phyloP scores from a whole-genome alignment of 2,329 filamentous ascomycete species.

The Beauveria caledonica region DNA sequence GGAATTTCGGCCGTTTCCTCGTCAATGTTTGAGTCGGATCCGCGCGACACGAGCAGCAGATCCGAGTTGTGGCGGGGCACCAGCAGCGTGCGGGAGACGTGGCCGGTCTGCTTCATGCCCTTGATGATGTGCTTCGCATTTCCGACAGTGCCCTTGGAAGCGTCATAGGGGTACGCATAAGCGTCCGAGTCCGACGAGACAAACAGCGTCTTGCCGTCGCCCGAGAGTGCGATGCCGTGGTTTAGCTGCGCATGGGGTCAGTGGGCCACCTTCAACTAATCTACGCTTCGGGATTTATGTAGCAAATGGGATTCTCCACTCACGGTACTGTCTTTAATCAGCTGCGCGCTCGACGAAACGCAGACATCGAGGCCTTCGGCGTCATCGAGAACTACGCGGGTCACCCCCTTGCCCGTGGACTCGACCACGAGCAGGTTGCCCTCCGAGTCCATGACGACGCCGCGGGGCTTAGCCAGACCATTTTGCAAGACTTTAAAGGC shows the following conservation, averaged over 20 bases:
- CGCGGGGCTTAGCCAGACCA: constrained; percentile 21
- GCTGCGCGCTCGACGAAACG: constrained; percentile 19
- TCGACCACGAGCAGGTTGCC: constrained; percentile 31
- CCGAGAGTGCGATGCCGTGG: constrained; percentile 40
- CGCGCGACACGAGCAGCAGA: constrained; percentile 53
- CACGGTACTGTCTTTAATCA: constrained; percentile 21
- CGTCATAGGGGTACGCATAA: constrained; percentile 53
- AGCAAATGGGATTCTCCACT: not conserved
- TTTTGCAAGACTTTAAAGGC: constrained; percentile 20
- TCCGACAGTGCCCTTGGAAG: constrained; percentile 35
- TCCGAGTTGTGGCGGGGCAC: constrained; percentile 42
- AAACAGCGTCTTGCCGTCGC: constrained; percentile 38
- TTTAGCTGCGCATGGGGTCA: constrained; percentile 30
- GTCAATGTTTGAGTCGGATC: constrained; percentile 52
- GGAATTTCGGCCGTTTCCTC: constrained; percentile 34
- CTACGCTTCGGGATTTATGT: not conserved
- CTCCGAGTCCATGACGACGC: constrained; percentile 26
- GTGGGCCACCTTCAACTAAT: not conserved
- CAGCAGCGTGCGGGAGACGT: constrained; percentile 55
- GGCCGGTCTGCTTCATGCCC: constrained; percentile 50
- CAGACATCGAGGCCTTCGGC: constrained; percentile 22
- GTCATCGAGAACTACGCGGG: constrained; percentile 25
- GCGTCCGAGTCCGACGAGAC: constrained; percentile 45
- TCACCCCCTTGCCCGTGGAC: constrained; percentile 22
- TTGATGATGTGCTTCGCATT: constrained; percentile 39